Conservation (phyloP, 345 rosid genomes). For the Mangifera indica region DNA sequence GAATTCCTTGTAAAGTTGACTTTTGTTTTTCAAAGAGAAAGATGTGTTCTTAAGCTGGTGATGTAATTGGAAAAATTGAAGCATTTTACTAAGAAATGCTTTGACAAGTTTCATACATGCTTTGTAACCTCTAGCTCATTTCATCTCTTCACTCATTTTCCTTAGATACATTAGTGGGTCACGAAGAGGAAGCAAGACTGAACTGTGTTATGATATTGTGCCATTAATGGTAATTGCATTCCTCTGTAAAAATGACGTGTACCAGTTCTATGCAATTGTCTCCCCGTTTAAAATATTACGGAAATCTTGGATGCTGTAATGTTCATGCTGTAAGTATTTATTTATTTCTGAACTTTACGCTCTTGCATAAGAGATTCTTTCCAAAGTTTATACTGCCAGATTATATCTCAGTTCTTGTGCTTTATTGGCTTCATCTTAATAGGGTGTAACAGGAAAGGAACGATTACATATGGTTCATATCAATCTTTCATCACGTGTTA, state of each 20-base stretch:
- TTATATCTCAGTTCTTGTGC: neutral
- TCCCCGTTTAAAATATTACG: slow-evolving; percentile 44
- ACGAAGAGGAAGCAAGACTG: slow-evolving; percentile 8
- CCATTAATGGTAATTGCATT: slow-evolving; percentile 16
- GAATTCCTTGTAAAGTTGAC: too few species aligned
- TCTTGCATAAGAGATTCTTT: neutral
- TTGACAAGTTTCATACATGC: slow-evolving; percentile 9
- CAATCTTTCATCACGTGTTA: slow-evolving; percentile 53
- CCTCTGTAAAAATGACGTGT: slow-evolving; percentile 43
- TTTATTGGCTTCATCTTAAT: neutral
- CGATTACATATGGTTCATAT: slow-evolving; percentile 37
- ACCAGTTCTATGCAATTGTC: slow-evolving; percentile 51
- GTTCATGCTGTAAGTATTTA: slow-evolving; percentile 33
- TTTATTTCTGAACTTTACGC: neutral
- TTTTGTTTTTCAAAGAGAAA: too few species aligned
- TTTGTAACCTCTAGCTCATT: neutral
- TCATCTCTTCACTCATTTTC: neutral
- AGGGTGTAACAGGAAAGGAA: slow-evolving; percentile 44
- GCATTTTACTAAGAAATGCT: neutral
- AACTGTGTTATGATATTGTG: slow-evolving; percentile 14
- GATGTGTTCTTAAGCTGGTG: too few species aligned
- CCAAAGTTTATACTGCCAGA: neutral
- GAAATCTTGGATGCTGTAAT: slow-evolving; percentile 35
- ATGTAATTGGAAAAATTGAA: too few species aligned
- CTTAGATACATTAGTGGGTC: neutral